Conservation (phyloP, 257 asterid genomes). For the Schizonepeta tenuifolia region DNA sequence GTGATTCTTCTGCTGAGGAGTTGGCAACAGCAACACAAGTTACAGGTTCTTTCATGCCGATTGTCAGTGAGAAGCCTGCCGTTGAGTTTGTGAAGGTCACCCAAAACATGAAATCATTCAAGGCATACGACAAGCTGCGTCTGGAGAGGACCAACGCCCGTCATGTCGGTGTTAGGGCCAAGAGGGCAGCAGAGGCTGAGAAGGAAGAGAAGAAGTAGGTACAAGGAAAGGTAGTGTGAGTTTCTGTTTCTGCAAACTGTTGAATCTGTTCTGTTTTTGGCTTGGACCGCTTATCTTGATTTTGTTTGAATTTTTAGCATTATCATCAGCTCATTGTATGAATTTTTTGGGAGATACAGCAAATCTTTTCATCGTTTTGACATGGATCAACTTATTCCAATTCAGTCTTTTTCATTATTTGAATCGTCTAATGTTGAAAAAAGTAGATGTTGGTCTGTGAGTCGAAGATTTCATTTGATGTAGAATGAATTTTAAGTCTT, state of each 20-base stretch:
- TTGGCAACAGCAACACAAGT: constrained; percentile 77
- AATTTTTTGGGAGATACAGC: constrained; percentile 23
- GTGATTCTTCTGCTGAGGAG: constrained; percentile 81
- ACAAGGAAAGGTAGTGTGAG: background rate
- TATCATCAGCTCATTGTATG: constrained; percentile 24
- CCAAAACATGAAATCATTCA: constrained; percentile 69
- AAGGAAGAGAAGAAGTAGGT: constrained; percentile 82
- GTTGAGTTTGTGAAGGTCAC: constrained; percentile 78
- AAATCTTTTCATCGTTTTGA: constrained; percentile 11
- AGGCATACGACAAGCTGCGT: constrained; percentile 77
- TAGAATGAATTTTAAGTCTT: background rate
- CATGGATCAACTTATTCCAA: background rate
- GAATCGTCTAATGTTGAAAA: background rate
- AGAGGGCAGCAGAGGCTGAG: constrained; percentile 94
- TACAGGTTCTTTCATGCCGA: constrained; percentile 66
- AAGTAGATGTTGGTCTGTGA: too few relatives aligned
- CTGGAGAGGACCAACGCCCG: constrained; percentile 70
- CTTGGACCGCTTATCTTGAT: constrained; percentile 28
- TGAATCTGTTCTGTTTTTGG: constrained; percentile 30
- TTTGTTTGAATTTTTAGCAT: constrained; percentile 30
- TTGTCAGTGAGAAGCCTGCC: constrained; percentile 59
- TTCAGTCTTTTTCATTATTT: background rate
- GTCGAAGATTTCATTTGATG: background rate
- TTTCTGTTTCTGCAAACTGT: constrained; percentile 16
- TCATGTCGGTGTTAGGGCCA: constrained; percentile 74